Evolutionary conservation across 257 asterid genomes (phyloP).

Genomic region (Handroanthus guayacan): DNA sequence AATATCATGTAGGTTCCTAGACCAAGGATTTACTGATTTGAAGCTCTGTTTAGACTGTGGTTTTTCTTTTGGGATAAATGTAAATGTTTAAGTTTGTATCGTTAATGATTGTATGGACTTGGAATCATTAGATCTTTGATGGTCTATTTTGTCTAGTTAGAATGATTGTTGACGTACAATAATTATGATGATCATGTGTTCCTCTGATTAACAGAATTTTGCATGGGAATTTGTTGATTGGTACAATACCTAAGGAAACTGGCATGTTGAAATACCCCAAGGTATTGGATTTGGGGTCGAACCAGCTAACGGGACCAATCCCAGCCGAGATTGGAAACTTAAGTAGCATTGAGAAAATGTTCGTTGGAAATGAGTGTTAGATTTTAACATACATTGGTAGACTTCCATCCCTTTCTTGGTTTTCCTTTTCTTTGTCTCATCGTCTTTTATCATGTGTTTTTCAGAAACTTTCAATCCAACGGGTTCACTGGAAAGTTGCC

Average conservation of each 20-base stretch:
- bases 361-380: conserved; percentile 41
- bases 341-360: conserved; percentile 67
- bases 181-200: conserved; percentile 32
- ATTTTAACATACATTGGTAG: conserved; percentile 23
- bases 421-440: neutral
- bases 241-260: conserved; percentile 87
- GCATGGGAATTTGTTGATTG: conserved; percentile 80
- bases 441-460: conserved; percentile 8
- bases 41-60: no score
- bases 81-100: no score
- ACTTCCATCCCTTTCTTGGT: neutral
- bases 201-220: conserved; percentile 56
- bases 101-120: no score
- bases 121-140: conserved; percentile 49
- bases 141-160: neutral
- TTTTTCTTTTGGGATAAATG: no score
- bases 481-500: conserved; percentile 83
- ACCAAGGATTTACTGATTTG: no score
- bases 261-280: conserved; percentile 73
- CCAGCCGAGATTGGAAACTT: conserved; percentile 87
- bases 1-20: no score
- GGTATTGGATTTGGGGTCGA: conserved; percentile 83
- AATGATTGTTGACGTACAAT: neutral
- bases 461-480: conserved; percentile 84
- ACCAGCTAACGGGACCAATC: conserved; percentile 81